Conservation (phyloP, 108 stramenopile genomes). For the Asterionellopsis glacialis region DNA sequence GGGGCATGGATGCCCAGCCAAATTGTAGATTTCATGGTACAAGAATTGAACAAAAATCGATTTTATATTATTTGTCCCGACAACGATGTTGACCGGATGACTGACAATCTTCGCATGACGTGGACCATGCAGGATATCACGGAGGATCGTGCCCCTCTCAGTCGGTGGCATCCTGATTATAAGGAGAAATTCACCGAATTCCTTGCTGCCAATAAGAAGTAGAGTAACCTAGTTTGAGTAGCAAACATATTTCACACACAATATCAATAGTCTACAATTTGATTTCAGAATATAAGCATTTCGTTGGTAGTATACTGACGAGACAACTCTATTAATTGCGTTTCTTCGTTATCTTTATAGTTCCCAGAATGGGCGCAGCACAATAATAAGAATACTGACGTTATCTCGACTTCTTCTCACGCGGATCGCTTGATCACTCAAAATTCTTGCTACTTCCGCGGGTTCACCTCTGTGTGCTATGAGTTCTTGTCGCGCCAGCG, state of each 20-base stretch:
- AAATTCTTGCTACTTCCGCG: conserved; percentile 84
- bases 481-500: conserved; percentile 80
- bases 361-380: conserved; percentile 89
- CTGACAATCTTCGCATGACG: conserved; percentile 56
- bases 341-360: neutral
- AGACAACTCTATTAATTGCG: neutral
- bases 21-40: conserved; percentile 47
- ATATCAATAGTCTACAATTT: no score
- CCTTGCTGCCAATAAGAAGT: conserved; percentile 8
- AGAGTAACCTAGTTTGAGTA: no score
- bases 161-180: conserved; percentile 58
- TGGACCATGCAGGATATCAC: conserved; percentile 59
- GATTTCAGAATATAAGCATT: no score
- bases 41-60: conserved; percentile 31
- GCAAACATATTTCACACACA: no score
- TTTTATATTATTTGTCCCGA: conserved; percentile 60
- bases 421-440: conserved; percentile 89
- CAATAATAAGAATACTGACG: conserved; percentile 90
- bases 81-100: conserved; percentile 54
- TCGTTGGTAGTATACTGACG: no score
- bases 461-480: conserved; percentile 88
- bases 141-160: conserved; percentile 37
- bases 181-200: conserved; percentile 31
- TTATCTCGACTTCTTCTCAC: conserved; percentile 91
- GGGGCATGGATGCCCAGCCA: conserved; percentile 62